Base-by-base conservation (phyloP, 2,329 filamentous ascomycete species). In the Fusarium sp. region DNA sequence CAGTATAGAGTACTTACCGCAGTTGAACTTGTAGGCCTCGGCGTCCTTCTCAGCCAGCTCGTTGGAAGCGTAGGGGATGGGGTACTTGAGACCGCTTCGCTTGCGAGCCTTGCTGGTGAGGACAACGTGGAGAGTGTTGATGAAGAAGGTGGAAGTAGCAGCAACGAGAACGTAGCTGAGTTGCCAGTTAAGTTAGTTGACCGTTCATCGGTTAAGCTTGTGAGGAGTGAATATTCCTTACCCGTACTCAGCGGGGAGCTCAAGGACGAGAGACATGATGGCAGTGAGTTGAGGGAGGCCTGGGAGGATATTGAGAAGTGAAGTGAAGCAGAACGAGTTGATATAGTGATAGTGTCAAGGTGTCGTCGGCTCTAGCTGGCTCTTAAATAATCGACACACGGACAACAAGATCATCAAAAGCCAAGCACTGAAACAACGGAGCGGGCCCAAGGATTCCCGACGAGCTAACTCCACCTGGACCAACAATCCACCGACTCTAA, bases 81-180 rank as follows among this genome's bases (percentile, higher is more conserved):
- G 90, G 73, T 90, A 91, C 45, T 79, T 75, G 73, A 91, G 76
- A 16, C 84, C 84, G 72, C 85, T 84, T 24, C 80, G 79, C 74
- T 83, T 87, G 78, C 89, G 88, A 68, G 81, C 82, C 15, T 72
- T 75, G 63, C 77, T 79, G 13, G 86, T 87, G 57, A 86, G 80
- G 40, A 82, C 0, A 47, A 74, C 67, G 78, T 91, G 89, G 65
- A 85, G 79, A 18, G 78, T 76, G 82, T 88, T 89, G 78, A 91
- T 76, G 76, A 91, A 82, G 79, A 88, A 84, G 72, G 86, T 86
- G 18, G 85, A 83, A 22, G 85, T 82, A 59, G 88, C 88, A 47
- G 83, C 86, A 55, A 84, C 82, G 57, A 92, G 83, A 75, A 91
- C 88, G 77, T 88, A 89, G 81, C 90, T 91, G 68, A 34, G n/a